phyloP scores from a whole-genome alignment of 345 rosid species.

The Salix caprea region DNA sequence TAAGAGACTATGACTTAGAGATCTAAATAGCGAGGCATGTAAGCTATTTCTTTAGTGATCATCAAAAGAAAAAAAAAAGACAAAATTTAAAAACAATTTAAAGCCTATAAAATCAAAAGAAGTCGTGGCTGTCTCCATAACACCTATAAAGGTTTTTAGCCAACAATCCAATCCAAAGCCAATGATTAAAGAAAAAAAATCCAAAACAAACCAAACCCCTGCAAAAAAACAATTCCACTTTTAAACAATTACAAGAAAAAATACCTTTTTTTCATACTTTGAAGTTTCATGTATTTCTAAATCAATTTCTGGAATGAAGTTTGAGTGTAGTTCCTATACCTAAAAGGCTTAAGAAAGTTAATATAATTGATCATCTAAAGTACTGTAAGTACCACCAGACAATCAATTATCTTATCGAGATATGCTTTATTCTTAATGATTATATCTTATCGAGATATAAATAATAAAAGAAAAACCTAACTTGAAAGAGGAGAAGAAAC shows the following conservation, averaged over 20 bases:
- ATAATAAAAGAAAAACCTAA: background rate
- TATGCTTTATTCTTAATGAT: background rate
- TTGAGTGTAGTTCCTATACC: background rate
- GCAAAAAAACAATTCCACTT: background rate
- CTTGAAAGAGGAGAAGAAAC: background rate
- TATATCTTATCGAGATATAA: background rate
- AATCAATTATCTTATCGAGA: background rate
- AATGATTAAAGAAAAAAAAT: background rate
- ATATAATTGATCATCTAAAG: background rate
- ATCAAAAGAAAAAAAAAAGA: background rate
- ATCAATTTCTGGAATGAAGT: background rate
- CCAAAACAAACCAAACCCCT: background rate
- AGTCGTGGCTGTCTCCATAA: background rate
- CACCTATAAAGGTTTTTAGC: background rate
- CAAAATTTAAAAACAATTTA: no score
- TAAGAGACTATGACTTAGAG: no score
- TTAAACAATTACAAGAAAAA: background rate
- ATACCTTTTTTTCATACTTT: background rate
- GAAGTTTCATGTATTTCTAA: background rate
- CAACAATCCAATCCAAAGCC: background rate
- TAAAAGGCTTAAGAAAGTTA: background rate
- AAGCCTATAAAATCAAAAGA: background rate
- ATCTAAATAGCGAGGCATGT: background rate
- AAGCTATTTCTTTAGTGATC: background rate
- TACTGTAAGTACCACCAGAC: background rate